Conservation (phyloP, 1,284 basidiomycete species). For the Ganoderma multipileum region DNA sequence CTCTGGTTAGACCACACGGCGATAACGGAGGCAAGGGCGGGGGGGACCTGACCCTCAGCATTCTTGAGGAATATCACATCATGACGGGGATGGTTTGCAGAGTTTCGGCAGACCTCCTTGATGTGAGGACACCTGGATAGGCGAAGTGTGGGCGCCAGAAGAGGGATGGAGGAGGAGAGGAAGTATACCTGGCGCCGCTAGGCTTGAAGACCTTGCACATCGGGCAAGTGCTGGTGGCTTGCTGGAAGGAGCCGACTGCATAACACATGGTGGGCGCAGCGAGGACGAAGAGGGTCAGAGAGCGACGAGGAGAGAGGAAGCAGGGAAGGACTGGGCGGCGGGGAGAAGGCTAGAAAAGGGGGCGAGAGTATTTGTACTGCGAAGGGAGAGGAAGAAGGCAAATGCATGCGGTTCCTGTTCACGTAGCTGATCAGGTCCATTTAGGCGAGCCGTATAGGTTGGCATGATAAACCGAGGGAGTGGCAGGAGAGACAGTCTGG, state of each 20-base stretch:
- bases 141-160: conserved; percentile 30
- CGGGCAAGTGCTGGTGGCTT: conserved; percentile 69
- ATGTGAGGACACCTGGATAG: conserved; percentile 72
- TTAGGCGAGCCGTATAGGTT: conserved; percentile 42
- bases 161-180: conserved; percentile 25
- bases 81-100: conserved; percentile 70
- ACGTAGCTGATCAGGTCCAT: conserved; percentile 52
- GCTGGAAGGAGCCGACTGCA: conserved; percentile 68
- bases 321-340: conserved; percentile 37
- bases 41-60: conserved; percentile 69
- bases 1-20: conserved; percentile 30
- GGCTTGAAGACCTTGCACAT: conserved; percentile 84
- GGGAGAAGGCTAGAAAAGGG: conserved; percentile 45
- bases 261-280: conserved; percentile 67
- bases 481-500: conserved; percentile 30
- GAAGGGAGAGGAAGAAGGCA: conserved; percentile 50
- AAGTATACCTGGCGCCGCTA: conserved; percentile 57
- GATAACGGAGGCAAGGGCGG: conserved; percentile 26
- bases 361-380: conserved; percentile 53
- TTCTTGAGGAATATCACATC: conserved; percentile 82
- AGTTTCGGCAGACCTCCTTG: conserved; percentile 76
- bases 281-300: conserved; percentile 27
- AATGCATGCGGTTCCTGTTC: conserved; percentile 56
- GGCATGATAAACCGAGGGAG: conserved; percentile 37
- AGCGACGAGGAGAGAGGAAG: conserved; percentile 34